Evolutionary conservation across 139 green algal species (phyloP).

Genomic region (Tetraselmis striata): DNA sequence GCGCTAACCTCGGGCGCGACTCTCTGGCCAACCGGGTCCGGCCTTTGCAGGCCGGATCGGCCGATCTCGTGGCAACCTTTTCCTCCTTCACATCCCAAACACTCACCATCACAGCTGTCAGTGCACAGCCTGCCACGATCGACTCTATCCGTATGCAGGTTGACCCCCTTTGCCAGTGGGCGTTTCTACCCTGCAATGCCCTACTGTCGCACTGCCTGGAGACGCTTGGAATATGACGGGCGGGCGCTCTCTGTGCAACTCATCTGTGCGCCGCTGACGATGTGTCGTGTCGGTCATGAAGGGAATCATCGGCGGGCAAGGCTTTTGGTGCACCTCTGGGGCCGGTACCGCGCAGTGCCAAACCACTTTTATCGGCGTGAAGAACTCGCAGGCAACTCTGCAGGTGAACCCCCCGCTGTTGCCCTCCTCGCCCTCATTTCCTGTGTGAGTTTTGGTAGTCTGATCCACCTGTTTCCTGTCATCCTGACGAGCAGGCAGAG

Average conservation of each 20-base stretch:
- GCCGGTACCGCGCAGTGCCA: background rate
- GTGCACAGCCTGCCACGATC: background rate
- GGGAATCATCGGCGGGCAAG: background rate
- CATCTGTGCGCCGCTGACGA: too few relatives aligned
- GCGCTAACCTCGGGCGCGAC: background rate
- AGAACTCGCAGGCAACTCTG: background rate
- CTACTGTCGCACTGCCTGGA: too few relatives aligned
- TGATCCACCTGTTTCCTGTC: too few relatives aligned
- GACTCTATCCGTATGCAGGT: background rate
- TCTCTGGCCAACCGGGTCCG: background rate
- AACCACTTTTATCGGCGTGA: background rate
- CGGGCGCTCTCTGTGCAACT: too few relatives aligned
- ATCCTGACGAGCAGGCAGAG: background rate
- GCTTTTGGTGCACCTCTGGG: background rate
- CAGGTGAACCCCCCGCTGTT: background rate
- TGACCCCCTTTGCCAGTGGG: background rate
- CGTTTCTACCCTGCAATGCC: background rate
- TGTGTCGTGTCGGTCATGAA: too few relatives aligned
- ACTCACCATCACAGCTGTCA: background rate
- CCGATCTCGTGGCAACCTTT: background rate
- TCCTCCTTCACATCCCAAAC: background rate
- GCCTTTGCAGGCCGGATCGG: background rate
- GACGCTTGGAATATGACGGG: too few relatives aligned
- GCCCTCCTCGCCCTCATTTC: too few relatives aligned
- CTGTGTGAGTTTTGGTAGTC: too few relatives aligned